Evolutionary conservation across 768 basidiomycete genomes (phyloP), one percentile per base, ranked within the genome.

Genomic region (Kwoniella sp.): DNA sequence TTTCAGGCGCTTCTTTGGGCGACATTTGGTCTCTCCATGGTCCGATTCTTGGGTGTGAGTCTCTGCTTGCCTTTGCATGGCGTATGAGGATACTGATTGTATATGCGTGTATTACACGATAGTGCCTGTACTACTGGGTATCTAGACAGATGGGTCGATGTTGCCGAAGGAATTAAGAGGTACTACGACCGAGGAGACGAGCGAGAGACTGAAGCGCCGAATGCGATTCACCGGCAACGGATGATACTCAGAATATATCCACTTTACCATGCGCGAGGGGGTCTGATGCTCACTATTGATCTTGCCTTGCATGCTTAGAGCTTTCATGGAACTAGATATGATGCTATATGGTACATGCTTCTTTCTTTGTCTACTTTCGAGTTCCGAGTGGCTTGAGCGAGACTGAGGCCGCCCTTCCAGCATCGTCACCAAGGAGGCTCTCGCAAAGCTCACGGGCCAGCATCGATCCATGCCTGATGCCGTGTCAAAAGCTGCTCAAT

Each of bases 401-500:
- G n/a, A n/a, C n/a, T n/a, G n/a, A n/a, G n/a, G n/a, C n/a, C n/a
- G n/a, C n/a, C n/a, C n/a, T n/a, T n/a, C n/a, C n/a, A n/a, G n/a
- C n/a, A n/a, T n/a, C n/a, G n/a, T n/a, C n/a, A n/a, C n/a, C n/a
- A n/a, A n/a, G n/a, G n/a, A n/a, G n/a, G n/a, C n/a, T n/a, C n/a
- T n/a, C n/a, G n/a, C n/a, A n/a, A n/a, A n/a, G n/a, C 41, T 45
- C 20, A 20, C 9, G 34, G 34, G 7, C 41, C 50, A 9, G 71
- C 72, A 8, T 66, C 69, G 8, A 83, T 81, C 92, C 93, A 97
- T 29, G 74, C 80, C 3, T 83, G 82, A 81, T 99, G 95, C 67
- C 90, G 84, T 71, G 81, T 83, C 4, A 91, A 86, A 55, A 98
- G 82, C 75, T 91, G 90, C 1, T 75, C 80, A 0, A 98, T 83